Evolutionary conservation across 768 basidiomycete genomes (phyloP).

Genomic region (Cyclocybe cylindracea): DNA sequence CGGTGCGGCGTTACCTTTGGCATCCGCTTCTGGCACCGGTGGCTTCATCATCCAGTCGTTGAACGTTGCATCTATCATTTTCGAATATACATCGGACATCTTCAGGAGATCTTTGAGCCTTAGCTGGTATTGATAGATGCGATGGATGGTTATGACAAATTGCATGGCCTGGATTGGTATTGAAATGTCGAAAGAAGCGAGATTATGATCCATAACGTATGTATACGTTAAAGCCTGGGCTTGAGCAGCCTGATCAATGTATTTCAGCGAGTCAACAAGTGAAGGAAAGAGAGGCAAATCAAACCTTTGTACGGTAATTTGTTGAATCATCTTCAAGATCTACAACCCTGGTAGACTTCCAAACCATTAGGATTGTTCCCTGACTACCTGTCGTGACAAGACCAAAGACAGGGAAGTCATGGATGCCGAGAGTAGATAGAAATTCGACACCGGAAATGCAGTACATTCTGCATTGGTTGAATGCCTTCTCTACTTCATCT

Average conservation of each 20-base stretch:
- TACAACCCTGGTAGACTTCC: background rate
- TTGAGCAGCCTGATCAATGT: no score
- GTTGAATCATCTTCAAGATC: no score
- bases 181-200: background rate
- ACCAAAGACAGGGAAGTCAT: conserved; percentile 6
- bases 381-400: conserved; percentile 2
- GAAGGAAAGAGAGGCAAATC: no score
- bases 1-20: no score
- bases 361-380: conserved; percentile 9
- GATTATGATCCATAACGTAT: background rate
- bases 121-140: background rate
- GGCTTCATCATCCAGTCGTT: no score
- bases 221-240: background rate
- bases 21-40: no score
- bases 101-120: no score
- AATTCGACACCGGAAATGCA: conserved; percentile 7
- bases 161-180: background rate
- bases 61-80: no score
- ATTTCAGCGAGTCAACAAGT: no score
- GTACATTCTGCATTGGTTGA: conserved; percentile 7
- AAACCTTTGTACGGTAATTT: no score
- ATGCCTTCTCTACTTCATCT: conserved; percentile 1
- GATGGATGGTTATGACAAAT: background rate
- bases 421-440: conserved; percentile 3
- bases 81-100: no score